These are phyloP conservation scores for Aspergillus tanneri DNA, from an alignment of 2,329 filamentous ascomycete species.

Conservation along the genomic window DNA sequence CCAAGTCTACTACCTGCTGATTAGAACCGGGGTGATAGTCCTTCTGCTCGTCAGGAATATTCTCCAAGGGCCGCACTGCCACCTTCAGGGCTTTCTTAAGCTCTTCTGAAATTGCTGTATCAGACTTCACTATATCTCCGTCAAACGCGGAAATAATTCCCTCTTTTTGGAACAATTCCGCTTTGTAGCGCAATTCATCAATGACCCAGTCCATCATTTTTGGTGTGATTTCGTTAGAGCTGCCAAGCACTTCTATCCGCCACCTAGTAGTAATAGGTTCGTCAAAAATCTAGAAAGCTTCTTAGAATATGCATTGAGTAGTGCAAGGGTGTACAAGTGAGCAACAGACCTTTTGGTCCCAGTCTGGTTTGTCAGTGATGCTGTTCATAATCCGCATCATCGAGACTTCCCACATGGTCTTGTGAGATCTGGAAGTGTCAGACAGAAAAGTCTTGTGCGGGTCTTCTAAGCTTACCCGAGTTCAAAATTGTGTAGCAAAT, in stretches of 20 bases:
- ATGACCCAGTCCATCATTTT: conserved; percentile 44
- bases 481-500: too few relatives aligned
- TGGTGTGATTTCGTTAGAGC: conserved; percentile 28
- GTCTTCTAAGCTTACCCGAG: too few relatives aligned
- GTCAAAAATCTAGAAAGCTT: conserved; percentile 29
- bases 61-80: conserved; percentile 53
- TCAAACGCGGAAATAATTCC: conserved; percentile 49
- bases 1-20: conserved; percentile 60
- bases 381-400: conserved; percentile 46
- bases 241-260: conserved; percentile 27
- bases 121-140: conserved; percentile 54
- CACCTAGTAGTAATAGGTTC: conserved; percentile 36
- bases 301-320: not conserved
- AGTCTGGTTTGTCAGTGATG: conserved; percentile 46
- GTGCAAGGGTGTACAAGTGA: too few relatives aligned
- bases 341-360: conserved; percentile 43
- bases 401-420: too few relatives aligned
- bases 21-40: conserved; percentile 65
- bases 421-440: too few relatives aligned
- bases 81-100: conserved; percentile 46
- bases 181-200: conserved; percentile 52
- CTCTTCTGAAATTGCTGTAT: conserved; percentile 45
- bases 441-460: too few relatives aligned
- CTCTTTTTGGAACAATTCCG: conserved; percentile 38
- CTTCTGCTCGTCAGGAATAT: conserved; percentile 45